Conservation (phyloP, 2,329 filamentous ascomycete genomes). For the Pseudogymnoascus sp. region DNA sequence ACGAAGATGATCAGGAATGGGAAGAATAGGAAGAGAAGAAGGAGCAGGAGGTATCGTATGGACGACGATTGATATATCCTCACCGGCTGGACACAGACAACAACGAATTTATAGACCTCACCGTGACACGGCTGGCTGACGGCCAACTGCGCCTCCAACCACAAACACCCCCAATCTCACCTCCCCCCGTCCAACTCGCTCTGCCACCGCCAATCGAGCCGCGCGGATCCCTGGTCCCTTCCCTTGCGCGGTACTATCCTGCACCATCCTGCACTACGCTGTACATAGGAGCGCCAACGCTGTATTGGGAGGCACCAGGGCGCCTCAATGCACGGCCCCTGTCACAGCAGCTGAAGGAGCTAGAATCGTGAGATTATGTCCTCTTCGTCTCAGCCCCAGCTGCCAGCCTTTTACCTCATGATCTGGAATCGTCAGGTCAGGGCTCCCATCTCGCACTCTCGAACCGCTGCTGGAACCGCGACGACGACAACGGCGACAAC, state of each 20-base stretch:
- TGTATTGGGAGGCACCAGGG: background rate
- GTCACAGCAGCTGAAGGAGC: background rate
- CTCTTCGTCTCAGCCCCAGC: background rate
- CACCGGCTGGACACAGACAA: background rate
- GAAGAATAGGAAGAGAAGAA: background rate
- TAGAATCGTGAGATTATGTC: background rate
- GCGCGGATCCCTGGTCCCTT: background rate
- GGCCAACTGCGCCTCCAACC: background rate
- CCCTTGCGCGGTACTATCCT: background rate
- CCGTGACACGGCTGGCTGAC: background rate
- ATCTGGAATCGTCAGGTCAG: background rate
- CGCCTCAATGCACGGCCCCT: background rate
- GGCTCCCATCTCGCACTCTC: background rate
- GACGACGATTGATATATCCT: background rate
- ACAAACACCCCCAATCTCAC: background rate
- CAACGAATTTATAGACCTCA: background rate
- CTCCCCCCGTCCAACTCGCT: background rate
- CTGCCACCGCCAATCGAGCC: constrained; percentile 1
- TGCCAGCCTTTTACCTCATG: background rate
- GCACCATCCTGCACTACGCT: background rate
- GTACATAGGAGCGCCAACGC: constrained; percentile 1
- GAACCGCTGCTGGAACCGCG: background rate
- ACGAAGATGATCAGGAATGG: background rate
- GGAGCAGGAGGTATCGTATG: background rate
- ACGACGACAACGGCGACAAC: background rate